Conservation (phyloP, 345 rosid genomes). For the Euphorbia lathyris region DNA sequence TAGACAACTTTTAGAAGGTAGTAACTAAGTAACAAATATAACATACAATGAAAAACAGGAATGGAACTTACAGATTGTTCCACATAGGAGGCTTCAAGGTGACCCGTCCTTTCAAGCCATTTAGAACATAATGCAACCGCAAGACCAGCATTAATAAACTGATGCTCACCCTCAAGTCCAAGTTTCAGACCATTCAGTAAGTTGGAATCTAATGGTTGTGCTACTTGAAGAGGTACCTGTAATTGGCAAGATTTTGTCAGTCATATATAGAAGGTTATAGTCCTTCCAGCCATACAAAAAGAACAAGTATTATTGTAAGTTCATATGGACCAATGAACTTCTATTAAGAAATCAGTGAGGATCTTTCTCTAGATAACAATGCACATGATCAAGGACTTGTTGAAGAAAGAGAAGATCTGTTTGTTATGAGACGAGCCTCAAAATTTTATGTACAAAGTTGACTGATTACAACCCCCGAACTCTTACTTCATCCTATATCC, state of each 20-base stretch:
- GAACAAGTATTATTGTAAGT: background rate
- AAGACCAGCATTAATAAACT: constrained; percentile 83
- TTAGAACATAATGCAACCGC: constrained; percentile 69
- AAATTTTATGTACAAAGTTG: background rate
- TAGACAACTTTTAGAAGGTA: constrained; percentile 15
- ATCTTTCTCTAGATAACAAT: background rate
- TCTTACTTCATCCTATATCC: too few relatives aligned
- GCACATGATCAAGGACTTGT: background rate
- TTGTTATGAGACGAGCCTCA: background rate
- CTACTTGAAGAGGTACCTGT: constrained; percentile 76
- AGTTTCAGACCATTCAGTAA: constrained; percentile 69
- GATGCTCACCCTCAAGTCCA: constrained; percentile 94
- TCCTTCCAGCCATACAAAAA: too few relatives aligned
- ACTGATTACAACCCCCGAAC: too few relatives aligned
- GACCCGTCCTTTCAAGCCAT: constrained; percentile 85
- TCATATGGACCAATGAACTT: background rate
- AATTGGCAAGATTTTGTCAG: constrained; percentile 7
- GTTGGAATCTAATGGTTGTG: constrained; percentile 52
- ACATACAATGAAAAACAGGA: background rate
- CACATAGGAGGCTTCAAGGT: constrained; percentile 40
- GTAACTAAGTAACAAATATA: constrained; percentile 5
- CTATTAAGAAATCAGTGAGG: background rate
- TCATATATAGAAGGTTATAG: background rate
- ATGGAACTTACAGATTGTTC: constrained; percentile 49
- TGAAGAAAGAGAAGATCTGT: background rate